phyloP scores from a whole-genome alignment of 2,329 filamentous ascomycete species.

The Exophiala dermatitidis region DNA sequence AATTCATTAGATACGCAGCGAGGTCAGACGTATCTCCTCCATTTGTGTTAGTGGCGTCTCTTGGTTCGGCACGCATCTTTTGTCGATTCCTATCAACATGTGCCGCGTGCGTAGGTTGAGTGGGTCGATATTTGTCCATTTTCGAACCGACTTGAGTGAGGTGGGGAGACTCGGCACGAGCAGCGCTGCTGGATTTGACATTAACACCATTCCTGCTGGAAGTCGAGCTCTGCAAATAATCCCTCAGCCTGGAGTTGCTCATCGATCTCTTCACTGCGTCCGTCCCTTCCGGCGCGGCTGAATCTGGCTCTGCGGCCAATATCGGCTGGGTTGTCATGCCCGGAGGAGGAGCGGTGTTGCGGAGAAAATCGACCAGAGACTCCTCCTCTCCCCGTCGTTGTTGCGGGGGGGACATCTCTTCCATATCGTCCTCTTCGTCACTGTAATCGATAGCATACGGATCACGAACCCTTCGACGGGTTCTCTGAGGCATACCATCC shows the following conservation, averaged over 20 bases:
- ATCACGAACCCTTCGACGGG: slow-evolving; percentile 70
- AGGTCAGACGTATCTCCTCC: slow-evolving; percentile 55
- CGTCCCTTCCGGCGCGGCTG: slow-evolving; percentile 6
- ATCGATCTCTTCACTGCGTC: slow-evolving; percentile 12
- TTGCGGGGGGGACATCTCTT: slow-evolving; percentile 41
- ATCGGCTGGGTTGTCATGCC: slow-evolving; percentile 29
- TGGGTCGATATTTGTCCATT: slow-evolving; percentile 29
- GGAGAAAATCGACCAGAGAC: slow-evolving; percentile 44
- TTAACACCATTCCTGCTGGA: slow-evolving; percentile 7
- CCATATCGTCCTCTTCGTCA: slow-evolving; percentile 61
- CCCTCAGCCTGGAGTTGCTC: slow-evolving; percentile 22
- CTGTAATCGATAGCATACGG: slow-evolving; percentile 83
- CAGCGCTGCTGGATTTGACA: slow-evolving; percentile 9
- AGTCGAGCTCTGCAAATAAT: slow-evolving; percentile 16
- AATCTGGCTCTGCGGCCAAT: slow-evolving; percentile 14
- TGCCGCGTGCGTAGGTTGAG: slow-evolving; percentile 33
- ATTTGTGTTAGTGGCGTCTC: slow-evolving; percentile 10
- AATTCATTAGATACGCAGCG: slow-evolving; percentile 64
- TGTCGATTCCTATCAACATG: slow-evolving; percentile 36
- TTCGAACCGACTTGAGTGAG: slow-evolving; percentile 29
- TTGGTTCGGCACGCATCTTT: slow-evolving; percentile 17
- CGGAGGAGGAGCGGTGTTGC: slow-evolving; percentile 39
- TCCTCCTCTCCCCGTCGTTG: slow-evolving; percentile 36
- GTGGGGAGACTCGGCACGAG: slow-evolving; percentile 24
- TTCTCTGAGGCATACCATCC: slow-evolving; percentile 57